Conservation (phyloP, 2,329 filamentous ascomycete species). For the Trichoderma hamatum region DNA sequence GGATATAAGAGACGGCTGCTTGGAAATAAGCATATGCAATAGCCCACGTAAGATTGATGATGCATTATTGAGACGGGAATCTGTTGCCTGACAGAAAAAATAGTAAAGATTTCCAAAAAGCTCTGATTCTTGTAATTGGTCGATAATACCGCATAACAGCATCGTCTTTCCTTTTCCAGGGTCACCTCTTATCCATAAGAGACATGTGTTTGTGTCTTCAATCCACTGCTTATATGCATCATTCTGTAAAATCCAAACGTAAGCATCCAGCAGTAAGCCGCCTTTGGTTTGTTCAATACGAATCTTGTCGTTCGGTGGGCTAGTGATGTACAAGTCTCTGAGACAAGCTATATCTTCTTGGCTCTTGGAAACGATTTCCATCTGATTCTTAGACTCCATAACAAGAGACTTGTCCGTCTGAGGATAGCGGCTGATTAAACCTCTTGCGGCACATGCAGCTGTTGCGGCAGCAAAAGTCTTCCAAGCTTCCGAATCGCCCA, state of each 20-base stretch:
- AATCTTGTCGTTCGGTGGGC: neutral
- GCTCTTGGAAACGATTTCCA: no score
- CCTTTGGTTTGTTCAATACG: neutral
- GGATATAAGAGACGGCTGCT: slow-evolving; percentile 39
- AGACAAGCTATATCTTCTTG: neutral
- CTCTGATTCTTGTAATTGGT: neutral
- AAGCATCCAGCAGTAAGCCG: neutral
- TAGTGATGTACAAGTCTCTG: neutral
- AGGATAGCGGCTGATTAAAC: neutral
- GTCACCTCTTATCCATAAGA: slow-evolving; percentile 44
- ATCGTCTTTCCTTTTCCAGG: slow-evolving; percentile 51
- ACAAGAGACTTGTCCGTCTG: neutral
- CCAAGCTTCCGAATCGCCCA: neutral
- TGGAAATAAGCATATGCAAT: slow-evolving; percentile 40
- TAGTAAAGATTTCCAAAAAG: neutral
- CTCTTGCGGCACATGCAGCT: neutral
- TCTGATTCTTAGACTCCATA: neutral
- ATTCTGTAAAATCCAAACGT: neutral
- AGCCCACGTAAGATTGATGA: slow-evolving; percentile 42
- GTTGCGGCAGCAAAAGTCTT: neutral
- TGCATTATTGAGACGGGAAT: slow-evolving; percentile 43
- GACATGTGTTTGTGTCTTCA: slow-evolving; percentile 31
- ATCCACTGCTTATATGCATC: slow-evolving; percentile 7
- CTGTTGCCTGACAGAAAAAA: slow-evolving; percentile 25
- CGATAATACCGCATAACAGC: slow-evolving; percentile 45